phyloP scores from a whole-genome alignment of 495 filamentous ascomycete genomes.

The Friedmanniomyces endolithicus region DNA sequence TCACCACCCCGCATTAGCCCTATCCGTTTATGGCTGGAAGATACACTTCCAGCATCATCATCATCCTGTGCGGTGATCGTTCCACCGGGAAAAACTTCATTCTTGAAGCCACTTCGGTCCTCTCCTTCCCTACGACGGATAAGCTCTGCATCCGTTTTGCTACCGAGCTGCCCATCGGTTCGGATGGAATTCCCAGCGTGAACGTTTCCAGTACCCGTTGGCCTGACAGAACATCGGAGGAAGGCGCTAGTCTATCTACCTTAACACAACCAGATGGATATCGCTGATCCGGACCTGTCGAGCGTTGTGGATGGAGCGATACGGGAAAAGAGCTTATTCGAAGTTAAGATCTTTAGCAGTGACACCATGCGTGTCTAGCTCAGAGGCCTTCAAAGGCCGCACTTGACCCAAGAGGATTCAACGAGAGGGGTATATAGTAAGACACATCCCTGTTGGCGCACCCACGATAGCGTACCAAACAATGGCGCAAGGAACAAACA shows the following conservation, averaged over 20 bases:
- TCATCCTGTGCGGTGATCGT: no score
- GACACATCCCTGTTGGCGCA: neutral
- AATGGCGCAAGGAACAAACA: neutral
- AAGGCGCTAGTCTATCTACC: neutral
- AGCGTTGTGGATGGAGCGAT: neutral
- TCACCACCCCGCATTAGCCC: no score
- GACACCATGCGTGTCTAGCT: slow-evolving; percentile 50
- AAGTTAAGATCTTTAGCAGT: slow-evolving; percentile 34
- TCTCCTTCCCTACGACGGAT: no score
- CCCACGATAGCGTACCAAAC: neutral
- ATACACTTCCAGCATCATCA: no score
- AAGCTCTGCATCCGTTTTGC: no score
- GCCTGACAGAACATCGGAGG: neutral
- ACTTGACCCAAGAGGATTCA: slow-evolving; percentile 49
- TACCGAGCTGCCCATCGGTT: slow-evolving; percentile 47
- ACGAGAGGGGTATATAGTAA: neutral
- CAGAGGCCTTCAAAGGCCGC: slow-evolving; percentile 41
- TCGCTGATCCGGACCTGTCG: neutral
- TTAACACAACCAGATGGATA: neutral
- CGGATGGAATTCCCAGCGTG: slow-evolving; percentile 8
- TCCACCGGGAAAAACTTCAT: no score
- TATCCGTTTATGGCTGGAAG: no score
- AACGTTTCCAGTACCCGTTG: neutral
- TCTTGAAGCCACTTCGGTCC: no score
- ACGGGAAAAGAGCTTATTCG: neutral